phyloP scores from a whole-genome alignment of 2,329 filamentous ascomycete species.

The Aureobasidium zeae region DNA sequence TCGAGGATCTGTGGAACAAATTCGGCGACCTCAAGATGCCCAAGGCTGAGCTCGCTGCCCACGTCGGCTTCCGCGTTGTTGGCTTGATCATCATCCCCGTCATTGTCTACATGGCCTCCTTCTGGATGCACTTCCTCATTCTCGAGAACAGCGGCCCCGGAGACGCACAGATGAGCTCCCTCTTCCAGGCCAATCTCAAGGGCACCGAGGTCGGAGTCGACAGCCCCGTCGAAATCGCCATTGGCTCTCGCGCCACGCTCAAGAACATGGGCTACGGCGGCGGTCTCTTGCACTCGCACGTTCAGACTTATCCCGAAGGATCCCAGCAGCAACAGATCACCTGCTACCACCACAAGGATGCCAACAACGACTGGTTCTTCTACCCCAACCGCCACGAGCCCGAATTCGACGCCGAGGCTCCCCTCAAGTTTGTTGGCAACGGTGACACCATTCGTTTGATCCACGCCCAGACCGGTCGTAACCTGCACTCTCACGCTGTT shows the following conservation, averaged over 20 bases:
- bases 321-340: conserved; percentile 93
- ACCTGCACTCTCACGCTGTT: conserved; percentile 89
- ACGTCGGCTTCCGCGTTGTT: conserved; percentile 69
- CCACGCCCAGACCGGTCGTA: conserved; percentile 90
- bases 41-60: conserved; percentile 62
- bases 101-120: conserved; percentile 89
- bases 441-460: conserved; percentile 74
- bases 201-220: conserved; percentile 91
- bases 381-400: conserved; percentile 78
- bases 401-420: conserved; percentile 61
- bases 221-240: conserved; percentile 83
- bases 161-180: conserved; percentile 99
- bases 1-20: conserved; percentile 96
- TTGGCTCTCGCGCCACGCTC: conserved; percentile 80
- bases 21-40: conserved; percentile 93
- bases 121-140: conserved; percentile 88
- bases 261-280: conserved; percentile 99
- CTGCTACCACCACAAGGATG: conserved; percentile 98
- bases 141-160: conserved; percentile 89
- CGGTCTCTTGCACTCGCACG: conserved; percentile 88
- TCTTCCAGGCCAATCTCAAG: conserved; percentile 93
- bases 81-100: conserved; percentile 84
- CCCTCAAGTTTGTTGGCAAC: conserved; percentile 66
- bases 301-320: conserved; percentile 91
- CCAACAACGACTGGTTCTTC: conserved; percentile 99